Base-by-base conservation (phyloP, 768 basidiomycete species). In the Rhizopogon sp. region DNA sequence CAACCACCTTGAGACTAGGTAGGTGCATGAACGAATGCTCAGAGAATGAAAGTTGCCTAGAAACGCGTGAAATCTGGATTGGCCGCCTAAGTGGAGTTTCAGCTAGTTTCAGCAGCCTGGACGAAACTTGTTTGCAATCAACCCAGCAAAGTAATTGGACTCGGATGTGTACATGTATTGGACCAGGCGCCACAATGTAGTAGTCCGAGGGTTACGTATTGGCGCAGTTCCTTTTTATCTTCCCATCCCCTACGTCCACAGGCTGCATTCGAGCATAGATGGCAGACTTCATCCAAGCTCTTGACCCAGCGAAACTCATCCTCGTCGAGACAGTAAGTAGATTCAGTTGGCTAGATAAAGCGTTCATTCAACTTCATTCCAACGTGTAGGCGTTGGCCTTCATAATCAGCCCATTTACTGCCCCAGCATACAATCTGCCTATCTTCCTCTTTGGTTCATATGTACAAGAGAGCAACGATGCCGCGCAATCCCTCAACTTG, bases 371-470 rank as follows among this genome's bases (percentile, higher is more conserved):
- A 22, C 44, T 28, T 14, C 37, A 40, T 50, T 2, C 20, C 47
- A 25, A 42, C 52, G 52, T 52, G 17, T 60, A 90, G 89, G 75
- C 70, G 28, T 69, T 92, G 28, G 84, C 88, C 13, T 85, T 88
- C 58, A 47, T 77, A 44, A 71, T 81, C 43, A 72, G 72, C 55
- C 75, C 84, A 5, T 87, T 83, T 64, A 59, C 73, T 0, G 71
- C 81, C 0, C 87, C 90, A 2, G 65, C 76, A 1, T 93, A 93
- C 68, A 93, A 93, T 65, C 74, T 93, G 20, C 84, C 91, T n/a
- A 75, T 93, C 51, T 87, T 90, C 59, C 76, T 93, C 25, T 92
- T 91, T 58, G 91, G 91, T 1, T 71, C 74, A 1, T 85, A 90
- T 66, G 84, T 79, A 0, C 84, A 88, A 62, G 90, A 93, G 62